Base-by-base conservation (phyloP, 495 filamentous ascomycete genomes). In the Penicillium macrosclerotiorum region DNA sequence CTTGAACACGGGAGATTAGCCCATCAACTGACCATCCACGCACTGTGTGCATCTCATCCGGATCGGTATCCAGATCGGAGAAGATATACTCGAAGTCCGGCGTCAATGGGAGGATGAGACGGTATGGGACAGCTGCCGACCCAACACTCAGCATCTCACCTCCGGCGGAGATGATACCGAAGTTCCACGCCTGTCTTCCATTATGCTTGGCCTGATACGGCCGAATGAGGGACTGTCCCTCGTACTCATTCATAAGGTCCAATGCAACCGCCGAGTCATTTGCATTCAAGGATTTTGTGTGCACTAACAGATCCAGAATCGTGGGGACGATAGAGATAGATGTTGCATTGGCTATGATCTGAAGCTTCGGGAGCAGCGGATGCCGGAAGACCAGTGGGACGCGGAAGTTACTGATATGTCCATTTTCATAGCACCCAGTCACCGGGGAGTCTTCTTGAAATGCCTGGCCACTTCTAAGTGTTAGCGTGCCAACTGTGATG, bases 161-260 rank as follows among this genome's bases (percentile, higher is more conserved):
- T 1, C 71, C 71, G 0, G 71, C 61, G 34, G 72, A 73, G 33
- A 74, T 63, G 31, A 67, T 65, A 19, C 59, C 59, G 47, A 74
- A 69, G 17, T 71, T 67, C 69, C 69, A 74, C 16, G 61, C 52
- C 42, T 55, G 56, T 24, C 47, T 45, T 14, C 42, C 40, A 8
- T 54, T 40, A 18, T 54, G n/a, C 12, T 56, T 52, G 5, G 45
- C 30, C 12, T 54, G 45, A 25, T 52, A 50, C 1, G 55, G 40
- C 12, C 70, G 69, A 7, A 58, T 35, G 14, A 74, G 49, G 0
- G 67, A 71, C 37, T 74, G 69, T 18, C 71, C 71, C 45, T 73
- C 66, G 44, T 71, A 73, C 23, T 69, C 43, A 17, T 61, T 55
- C 5, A 68, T 49, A 2, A 74, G 49, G 22, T 68, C 54, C 14